These are phyloP conservation scores for Coemansia sp. DNA, from an alignment of 192 early-diverging fungal species.

Conservation along the genomic window DNA sequence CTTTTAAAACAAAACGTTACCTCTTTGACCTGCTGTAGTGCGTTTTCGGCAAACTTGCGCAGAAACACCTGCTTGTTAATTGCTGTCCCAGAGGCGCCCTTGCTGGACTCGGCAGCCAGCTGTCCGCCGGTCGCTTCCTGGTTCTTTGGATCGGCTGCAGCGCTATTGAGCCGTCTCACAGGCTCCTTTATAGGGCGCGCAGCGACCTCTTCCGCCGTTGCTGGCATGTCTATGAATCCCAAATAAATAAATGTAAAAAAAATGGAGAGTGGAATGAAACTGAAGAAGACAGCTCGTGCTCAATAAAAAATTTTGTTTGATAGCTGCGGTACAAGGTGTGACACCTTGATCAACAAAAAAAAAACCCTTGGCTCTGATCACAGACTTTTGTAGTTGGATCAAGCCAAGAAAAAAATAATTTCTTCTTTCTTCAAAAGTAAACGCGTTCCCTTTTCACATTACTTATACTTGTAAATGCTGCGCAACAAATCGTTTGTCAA, in stretches of 20 bases:
- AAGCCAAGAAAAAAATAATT: no score
- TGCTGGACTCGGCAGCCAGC: no score
- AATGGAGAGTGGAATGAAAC: no score
- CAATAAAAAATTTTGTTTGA: not conserved
- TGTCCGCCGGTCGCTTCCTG: no score
- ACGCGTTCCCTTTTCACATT: no score
- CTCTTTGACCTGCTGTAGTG: slow-evolving; percentile 38
- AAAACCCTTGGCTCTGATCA: no score
- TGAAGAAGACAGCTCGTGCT: no score
- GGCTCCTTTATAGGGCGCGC: not conserved
- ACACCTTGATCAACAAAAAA: not conserved
- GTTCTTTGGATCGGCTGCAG: no score
- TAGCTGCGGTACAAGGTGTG: not conserved
- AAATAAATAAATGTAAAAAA: not conserved
- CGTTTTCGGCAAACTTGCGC: slow-evolving; percentile 37
- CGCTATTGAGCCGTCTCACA: not conserved
- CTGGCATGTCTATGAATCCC: not conserved
- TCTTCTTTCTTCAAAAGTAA: no score
- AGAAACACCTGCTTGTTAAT: slow-evolving; percentile 40
- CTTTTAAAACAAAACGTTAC: slow-evolving; percentile 26
- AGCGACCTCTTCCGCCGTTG: not conserved
- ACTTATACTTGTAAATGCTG: no score
- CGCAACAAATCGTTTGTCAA: slow-evolving; percentile 83
- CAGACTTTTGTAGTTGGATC: no score
- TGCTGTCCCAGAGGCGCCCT: not conserved